These are phyloP conservation scores for Lactarius quietus DNA, from an alignment of 768 basidiomycete genomes.

Conservation along the genomic window DNA sequence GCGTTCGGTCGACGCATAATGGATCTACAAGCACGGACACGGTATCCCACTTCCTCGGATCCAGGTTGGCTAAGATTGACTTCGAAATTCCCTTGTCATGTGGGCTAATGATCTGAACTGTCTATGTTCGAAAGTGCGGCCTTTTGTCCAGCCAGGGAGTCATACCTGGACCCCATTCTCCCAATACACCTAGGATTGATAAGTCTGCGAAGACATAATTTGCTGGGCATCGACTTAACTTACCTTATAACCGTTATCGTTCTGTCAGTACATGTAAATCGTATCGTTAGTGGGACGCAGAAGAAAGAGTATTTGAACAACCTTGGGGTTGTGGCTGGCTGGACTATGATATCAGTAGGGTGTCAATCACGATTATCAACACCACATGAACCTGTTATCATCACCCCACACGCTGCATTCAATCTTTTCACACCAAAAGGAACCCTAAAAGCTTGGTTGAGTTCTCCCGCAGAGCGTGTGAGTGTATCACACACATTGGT, in stretches of 20 bases:
- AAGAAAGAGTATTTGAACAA: conserved; percentile 28
- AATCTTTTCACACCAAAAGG: conserved; percentile 71
- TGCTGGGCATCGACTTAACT: conserved; percentile 15
- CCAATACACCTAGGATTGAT: conserved; percentile 68
- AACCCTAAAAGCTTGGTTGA: conserved; percentile 46
- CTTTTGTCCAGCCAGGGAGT: conserved; percentile 5
- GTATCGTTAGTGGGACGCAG: neutral
- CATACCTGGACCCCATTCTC: conserved; percentile 79
- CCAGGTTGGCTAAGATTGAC: conserved; percentile 58
- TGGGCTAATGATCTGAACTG: conserved; percentile 70
- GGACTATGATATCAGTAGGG: conserved; percentile 9
- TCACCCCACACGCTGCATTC: conserved; percentile 75
- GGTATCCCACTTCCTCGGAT: conserved; percentile 46
- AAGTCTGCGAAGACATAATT: conserved; percentile 3
- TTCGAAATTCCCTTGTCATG: conserved; percentile 76
- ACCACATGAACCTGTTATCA: conserved; percentile 69
- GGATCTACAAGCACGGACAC: conserved; percentile 38
- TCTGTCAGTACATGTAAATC: conserved; percentile 36
- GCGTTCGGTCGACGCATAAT: conserved; percentile 53
- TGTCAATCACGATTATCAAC: conserved; percentile 2
- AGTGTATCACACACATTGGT: conserved; percentile 52
- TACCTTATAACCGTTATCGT: conserved; percentile 89
- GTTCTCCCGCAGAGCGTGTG: neutral
- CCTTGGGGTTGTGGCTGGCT: conserved; percentile 91
- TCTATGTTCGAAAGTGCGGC: conserved; percentile 13